Base-by-base conservation (phyloP, 2,329 filamentous ascomycete genomes). In the Paracoccidioides lutzii region DNA sequence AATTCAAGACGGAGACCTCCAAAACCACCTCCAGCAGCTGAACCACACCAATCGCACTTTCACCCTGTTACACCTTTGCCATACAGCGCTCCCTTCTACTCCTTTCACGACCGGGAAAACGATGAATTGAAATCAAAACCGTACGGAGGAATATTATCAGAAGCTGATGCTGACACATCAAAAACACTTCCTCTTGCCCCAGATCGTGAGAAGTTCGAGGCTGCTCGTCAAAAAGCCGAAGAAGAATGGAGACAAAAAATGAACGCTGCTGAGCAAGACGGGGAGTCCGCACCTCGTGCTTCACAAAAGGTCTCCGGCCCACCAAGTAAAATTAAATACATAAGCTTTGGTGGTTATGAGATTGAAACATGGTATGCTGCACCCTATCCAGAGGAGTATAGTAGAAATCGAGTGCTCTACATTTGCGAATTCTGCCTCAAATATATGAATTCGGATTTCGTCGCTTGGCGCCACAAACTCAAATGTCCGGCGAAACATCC, bases 351-450 rank as follows among this genome's bases (percentile, higher is more conserved):
- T 48, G 89, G 90, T 53, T 94, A 87, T 78, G 93, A 98, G 70
- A 98, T 98, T 63, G 93, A 98, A 68, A 98, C 93, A 3, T 97
- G 93, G 90, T 96, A 98, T 72, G 91, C 93, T 35, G 93, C 93
- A 42, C 94, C 93, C 10, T 98, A 98, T 68, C 93, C 93, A 0
- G 93, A 96, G 68, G 93, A 98, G 72, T 98, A 98, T 75, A 97
- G 90, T 69, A 84, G 91, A 60, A 97, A 98, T 67, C 85, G 88
- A 35, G 87, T 95, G 41, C 80, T 98, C n/a, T 97, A 95, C 72
- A 97, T 98, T 60, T 98, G 93, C 77, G 94, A 98, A 70, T 98
- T 97, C 71, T 98, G 93, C 69, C 78, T 98, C 58, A 98, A 97
- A 73, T 98, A 98, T 74, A 96, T 98, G 90, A 95, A 94, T 71